Percentiles rank a stretch among this genome's conserved stretches.
Conservation (phyloP, 352 stramenopile genomes). For the Pythium oligandrum region DNA sequence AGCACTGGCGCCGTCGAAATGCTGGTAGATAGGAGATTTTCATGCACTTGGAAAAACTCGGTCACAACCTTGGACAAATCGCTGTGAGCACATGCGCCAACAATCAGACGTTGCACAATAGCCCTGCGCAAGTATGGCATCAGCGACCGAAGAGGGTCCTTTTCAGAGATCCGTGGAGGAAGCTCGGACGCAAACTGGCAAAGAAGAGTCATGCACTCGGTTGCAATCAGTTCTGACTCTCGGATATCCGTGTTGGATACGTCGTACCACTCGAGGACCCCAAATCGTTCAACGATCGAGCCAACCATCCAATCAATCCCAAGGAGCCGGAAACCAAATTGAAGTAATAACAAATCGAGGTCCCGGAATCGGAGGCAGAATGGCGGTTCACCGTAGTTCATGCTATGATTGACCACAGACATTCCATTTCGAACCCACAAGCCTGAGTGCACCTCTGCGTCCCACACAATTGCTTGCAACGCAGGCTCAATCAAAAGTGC, state of each 20-base stretch:
- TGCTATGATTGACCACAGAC: slow-evolving; percentile 84
- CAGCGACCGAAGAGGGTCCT: slow-evolving; percentile 51
- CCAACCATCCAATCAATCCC: slow-evolving; percentile 75
- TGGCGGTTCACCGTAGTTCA: slow-evolving; percentile 87
- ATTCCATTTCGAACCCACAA: slow-evolving; percentile 85
- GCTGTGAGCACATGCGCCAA: slow-evolving; percentile 75
- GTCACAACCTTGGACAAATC: slow-evolving; percentile 82
- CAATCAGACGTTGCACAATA: slow-evolving; percentile 77
- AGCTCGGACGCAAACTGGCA: slow-evolving; percentile 77
- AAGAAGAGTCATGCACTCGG: slow-evolving; percentile 71
- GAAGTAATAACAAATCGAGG: slow-evolving; percentile 72
- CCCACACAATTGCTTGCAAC: slow-evolving; percentile 82
- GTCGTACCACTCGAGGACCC: slow-evolving; percentile 55
- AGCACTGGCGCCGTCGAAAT: slow-evolving; percentile 64
- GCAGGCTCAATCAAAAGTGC: slow-evolving; percentile 75
- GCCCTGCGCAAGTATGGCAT: slow-evolving; percentile 67
- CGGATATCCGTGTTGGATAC: slow-evolving; percentile 33
- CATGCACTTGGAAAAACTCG: slow-evolving; percentile 74
- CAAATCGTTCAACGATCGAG: slow-evolving; percentile 70
- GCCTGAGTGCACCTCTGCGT: slow-evolving; percentile 77
- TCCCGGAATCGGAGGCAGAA: slow-evolving; percentile 83
- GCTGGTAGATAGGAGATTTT: slow-evolving; percentile 67
- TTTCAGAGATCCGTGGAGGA: slow-evolving; percentile 44
- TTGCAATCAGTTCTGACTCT: slow-evolving; percentile 70
- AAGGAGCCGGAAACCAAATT: slow-evolving; percentile 73